Conservation (phyloP, 1,284 basidiomycete genomes). For the Caloboletus firmus region DNA sequence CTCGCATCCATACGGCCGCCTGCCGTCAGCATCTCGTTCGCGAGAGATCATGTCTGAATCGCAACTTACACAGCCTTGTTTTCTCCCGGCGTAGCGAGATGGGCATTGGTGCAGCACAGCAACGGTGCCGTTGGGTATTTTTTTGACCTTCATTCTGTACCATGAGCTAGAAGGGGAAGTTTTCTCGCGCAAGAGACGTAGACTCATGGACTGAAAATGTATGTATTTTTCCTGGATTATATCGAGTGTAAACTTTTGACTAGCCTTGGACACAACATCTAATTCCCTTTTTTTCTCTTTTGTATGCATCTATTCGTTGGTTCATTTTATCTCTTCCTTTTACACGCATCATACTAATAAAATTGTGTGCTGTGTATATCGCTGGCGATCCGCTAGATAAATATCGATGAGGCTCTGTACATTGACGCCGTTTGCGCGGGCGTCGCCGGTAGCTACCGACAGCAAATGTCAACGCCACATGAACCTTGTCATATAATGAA, state of each 20-base stretch:
- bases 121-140: neutral
- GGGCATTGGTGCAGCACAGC: slow-evolving; percentile 15
- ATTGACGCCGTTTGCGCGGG: neutral
- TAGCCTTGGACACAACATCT: slow-evolving; percentile 3
- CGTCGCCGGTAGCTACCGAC: slow-evolving; percentile 20
- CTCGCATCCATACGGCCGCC: slow-evolving; percentile 20
- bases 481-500: slow-evolving; percentile 29
- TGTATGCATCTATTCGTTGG: slow-evolving; percentile 10
- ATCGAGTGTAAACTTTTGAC: slow-evolving; percentile 24
- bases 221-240: slow-evolving; percentile 24
- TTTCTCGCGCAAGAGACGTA: slow-evolving; percentile 3
- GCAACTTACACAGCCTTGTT: slow-evolving; percentile 18
- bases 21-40: slow-evolving; percentile 22
- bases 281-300: neutral
- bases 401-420: neutral
- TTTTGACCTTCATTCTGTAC: neutral
- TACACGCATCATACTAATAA: neutral
- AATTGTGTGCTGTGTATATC: slow-evolving; percentile 12
- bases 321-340: slow-evolving; percentile 11
- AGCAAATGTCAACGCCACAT: slow-evolving; percentile 30
- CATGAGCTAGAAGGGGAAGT: neutral
- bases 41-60: slow-evolving; percentile 31
- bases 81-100: slow-evolving; percentile 20
- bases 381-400: neutral
- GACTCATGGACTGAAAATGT: slow-evolving; percentile 15